Conservation (phyloP, 768 basidiomycete species). For the Albatrellus ellisii region DNA sequence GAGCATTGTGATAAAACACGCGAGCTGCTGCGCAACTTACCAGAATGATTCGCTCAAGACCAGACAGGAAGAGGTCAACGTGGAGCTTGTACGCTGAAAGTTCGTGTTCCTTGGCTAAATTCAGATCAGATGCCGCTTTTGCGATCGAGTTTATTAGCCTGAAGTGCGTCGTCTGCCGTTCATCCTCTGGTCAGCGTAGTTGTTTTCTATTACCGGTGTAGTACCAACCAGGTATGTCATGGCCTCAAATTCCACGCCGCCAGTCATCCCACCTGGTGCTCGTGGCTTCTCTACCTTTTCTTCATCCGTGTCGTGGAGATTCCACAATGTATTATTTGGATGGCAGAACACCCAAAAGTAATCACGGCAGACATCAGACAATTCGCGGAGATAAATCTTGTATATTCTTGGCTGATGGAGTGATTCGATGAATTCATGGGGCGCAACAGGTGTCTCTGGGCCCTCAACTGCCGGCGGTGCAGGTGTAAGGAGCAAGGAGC, state of each 20-base stretch:
- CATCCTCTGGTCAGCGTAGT: too few species aligned
- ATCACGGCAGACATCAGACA: conserved; percentile 85
- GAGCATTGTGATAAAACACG: background rate
- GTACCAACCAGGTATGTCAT: conserved; percentile 90
- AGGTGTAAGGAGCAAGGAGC: conserved; percentile 60
- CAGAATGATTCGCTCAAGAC: conserved; percentile 80
- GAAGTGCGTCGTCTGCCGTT: conserved; percentile 69
- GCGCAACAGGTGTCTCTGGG: conserved; percentile 44
- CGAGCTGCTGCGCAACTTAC: conserved; percentile 30
- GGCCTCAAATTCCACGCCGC: conserved; percentile 96
- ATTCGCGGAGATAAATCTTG: conserved; percentile 70
- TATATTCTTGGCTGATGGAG: conserved; percentile 60
- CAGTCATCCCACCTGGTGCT: conserved; percentile 96
- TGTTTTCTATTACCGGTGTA: too few species aligned
- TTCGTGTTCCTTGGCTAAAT: conserved; percentile 53
- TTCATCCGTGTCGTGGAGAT: conserved; percentile 72
- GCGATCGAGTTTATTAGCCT: conserved; percentile 76
- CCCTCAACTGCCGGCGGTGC: conserved; percentile 54
- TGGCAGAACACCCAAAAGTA: conserved; percentile 98
- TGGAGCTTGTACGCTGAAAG: conserved; percentile 78
- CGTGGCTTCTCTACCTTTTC: conserved; percentile 76
- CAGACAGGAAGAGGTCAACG: conserved; percentile 77
- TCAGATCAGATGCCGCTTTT: conserved; percentile 47
- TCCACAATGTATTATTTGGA: conserved; percentile 86
- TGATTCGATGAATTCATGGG: conserved; percentile 73